Conservation (phyloP, 306 rosid species). For the Malus sylvestris region DNA sequence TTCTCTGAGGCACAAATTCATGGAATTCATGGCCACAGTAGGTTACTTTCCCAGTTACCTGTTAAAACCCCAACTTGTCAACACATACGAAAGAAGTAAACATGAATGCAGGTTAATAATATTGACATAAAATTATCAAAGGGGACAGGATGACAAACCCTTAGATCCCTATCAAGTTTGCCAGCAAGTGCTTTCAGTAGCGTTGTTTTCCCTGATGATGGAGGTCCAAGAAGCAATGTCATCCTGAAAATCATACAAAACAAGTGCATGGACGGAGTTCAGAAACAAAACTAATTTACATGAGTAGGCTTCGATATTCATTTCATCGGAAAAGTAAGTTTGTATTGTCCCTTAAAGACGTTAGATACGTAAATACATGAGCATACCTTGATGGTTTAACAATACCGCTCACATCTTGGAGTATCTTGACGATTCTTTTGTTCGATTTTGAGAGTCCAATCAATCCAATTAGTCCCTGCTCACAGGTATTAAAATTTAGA, state of each 20-base stretch:
- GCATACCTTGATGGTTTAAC: conserved; percentile 59
- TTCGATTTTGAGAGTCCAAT: conserved; percentile 48
- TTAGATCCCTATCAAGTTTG: conserved; percentile 42
- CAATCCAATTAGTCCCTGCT: conserved; percentile 39
- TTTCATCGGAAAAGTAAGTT: neutral
- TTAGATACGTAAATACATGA: neutral
- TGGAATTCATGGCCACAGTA: conserved; percentile 71
- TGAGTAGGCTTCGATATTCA: neutral
- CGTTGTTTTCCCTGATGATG: conserved; percentile 60
- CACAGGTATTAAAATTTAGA: neutral
- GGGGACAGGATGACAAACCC: conserved; percentile 29
- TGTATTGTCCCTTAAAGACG: neutral
- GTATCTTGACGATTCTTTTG: conserved; percentile 52
- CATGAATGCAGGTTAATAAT: neutral
- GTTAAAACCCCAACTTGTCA: neutral
- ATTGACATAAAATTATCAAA: neutral
- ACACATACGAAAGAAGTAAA: neutral
- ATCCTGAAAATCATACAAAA: conserved; percentile 28
- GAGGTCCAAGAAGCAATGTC: conserved; percentile 76
- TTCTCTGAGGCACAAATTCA: conserved; percentile 73
- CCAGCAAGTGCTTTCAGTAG: conserved; percentile 53
- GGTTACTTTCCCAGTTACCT: conserved; percentile 62
- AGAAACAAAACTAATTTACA: neutral
- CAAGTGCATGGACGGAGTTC: neutral
- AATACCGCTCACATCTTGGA: conserved; percentile 54